phyloP scores from a whole-genome alignment of 148 eudicot genomes.

The Diospyros lotus region DNA sequence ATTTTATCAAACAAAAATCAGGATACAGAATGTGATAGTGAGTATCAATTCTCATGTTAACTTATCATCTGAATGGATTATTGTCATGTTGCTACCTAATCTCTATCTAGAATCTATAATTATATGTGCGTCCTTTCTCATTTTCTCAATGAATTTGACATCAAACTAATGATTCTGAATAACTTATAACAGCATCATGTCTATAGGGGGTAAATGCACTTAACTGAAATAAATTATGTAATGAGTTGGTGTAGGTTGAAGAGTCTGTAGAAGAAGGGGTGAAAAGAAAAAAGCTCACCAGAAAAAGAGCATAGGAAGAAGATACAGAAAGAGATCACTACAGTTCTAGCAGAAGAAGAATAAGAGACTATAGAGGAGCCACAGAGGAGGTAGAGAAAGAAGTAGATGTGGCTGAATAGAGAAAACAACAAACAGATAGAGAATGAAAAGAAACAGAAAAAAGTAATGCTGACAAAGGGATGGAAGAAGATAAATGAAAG shows the following conservation, averaged over 20 bases:
- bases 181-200: neutral
- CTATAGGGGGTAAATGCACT: neutral
- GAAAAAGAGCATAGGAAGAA: too few species aligned
- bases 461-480: too few species aligned
- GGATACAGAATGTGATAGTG: conserved; percentile 25
- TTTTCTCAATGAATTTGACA: neutral
- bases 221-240: neutral
- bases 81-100: neutral
- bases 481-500: too few species aligned
- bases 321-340: too few species aligned
- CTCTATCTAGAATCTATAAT: neutral
- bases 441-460: too few species aligned
- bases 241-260: neutral
- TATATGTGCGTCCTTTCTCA: neutral
- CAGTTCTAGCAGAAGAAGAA: too few species aligned
- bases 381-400: too few species aligned
- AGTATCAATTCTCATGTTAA: neutral
- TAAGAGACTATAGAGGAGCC: too few species aligned
- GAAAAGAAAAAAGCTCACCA: too few species aligned
- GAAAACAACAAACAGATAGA: too few species aligned
- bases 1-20: conserved; percentile 23
- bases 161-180: neutral
- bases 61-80: neutral
- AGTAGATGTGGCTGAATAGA: too few species aligned
- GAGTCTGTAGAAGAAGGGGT: too few species aligned